A percentile compares a stretch with the other conserved stretches of the same genome.
phyloP scores from a whole-genome alignment of 192 early-diverging fungal genomes.

The Podila epicladia region DNA sequence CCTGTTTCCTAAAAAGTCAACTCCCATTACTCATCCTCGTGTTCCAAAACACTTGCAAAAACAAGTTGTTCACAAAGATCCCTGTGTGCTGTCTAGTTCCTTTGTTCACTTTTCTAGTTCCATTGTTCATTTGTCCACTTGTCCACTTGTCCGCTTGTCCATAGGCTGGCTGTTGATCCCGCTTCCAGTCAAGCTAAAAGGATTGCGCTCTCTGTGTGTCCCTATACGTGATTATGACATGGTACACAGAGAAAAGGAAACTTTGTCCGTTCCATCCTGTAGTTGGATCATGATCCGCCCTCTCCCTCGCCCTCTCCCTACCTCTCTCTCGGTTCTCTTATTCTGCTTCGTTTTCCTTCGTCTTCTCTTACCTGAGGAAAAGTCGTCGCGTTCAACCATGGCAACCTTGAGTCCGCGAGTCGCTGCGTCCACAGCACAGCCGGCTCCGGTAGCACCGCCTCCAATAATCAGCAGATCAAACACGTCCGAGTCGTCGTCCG shows the following conservation, averaged over 20 bases:
- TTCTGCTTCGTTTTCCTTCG: neutral
- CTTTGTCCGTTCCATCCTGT: too few relatives aligned
- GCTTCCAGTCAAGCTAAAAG: too few relatives aligned
- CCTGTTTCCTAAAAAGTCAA: too few relatives aligned
- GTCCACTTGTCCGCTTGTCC: too few relatives aligned
- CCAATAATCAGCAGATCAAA: constrained; percentile 94
- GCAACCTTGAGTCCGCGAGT: constrained; percentile 94
- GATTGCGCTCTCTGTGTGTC: too few relatives aligned
- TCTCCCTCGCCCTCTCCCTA: neutral
- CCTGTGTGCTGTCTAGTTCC: too few relatives aligned
- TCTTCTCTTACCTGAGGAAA: constrained; percentile 72
- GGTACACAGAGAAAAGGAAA: neutral
- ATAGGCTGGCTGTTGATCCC: too few relatives aligned
- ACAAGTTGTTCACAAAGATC: too few relatives aligned
- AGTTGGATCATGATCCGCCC: neutral
- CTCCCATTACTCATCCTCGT: too few relatives aligned
- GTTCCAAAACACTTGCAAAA: too few relatives aligned
- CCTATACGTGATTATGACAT: neutral
- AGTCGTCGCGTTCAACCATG: constrained; percentile 96
- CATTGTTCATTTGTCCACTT: too few relatives aligned
- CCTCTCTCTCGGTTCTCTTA: neutral
- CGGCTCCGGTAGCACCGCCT: constrained; percentile 95
- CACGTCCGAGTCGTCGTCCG: constrained; percentile 37
- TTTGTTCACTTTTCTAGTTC: too few relatives aligned
- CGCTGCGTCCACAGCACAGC: constrained; percentile 91